Base-by-base conservation (phyloP, 139 green algal species). In the Tetradesmus obliquus region DNA sequence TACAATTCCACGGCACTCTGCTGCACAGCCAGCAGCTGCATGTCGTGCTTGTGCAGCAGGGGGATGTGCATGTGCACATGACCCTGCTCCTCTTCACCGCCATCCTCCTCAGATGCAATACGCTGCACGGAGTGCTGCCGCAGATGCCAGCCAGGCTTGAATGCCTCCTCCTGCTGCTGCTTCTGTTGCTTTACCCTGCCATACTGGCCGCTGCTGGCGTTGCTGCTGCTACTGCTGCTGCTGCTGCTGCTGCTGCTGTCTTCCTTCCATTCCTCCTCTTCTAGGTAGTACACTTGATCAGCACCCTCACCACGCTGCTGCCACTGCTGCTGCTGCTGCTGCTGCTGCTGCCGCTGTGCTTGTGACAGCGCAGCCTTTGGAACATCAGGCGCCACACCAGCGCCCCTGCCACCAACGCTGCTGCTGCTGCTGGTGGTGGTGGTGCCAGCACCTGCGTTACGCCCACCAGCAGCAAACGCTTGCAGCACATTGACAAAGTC, bases 1-100 rank as follows among this genome's bases (percentile, higher is more conserved):
- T 88, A 88, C 84, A 88, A 20, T 24, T 88, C 84, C 9, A 79
- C 3, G 6, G n/a, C 84, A 60, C 84, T 88, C 57, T 79, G 57
- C 57, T 88, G 84, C 57, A 79, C 10, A 79, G 62, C 7, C 58
- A 79, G n/a, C 57, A 88, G n/a, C 13, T 54, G 10, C n/a, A 58
- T 55, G 15, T 88, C 57, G n/a, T 7, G 20, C 6, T n/a, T 53
- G 9, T 17, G 24, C n/a, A 87, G 2, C 19, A 87, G 55, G 6
- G 82, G 54, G 4, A 74, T 55, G 6, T 87, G 54, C 55, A 19
- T 76, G 15, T 76, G 66, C 66, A 76, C 66, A 76, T 76, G 66
- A 6, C 3, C 2, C 17, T 76, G 1, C 2, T n/a, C 3, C 66
- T 24, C 3, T 19, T 24, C 1, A 19, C 57, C 57, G 9, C 12